Base-by-base conservation (phyloP, 2,329 filamentous ascomycete species). In the Penicillium sp. region DNA sequence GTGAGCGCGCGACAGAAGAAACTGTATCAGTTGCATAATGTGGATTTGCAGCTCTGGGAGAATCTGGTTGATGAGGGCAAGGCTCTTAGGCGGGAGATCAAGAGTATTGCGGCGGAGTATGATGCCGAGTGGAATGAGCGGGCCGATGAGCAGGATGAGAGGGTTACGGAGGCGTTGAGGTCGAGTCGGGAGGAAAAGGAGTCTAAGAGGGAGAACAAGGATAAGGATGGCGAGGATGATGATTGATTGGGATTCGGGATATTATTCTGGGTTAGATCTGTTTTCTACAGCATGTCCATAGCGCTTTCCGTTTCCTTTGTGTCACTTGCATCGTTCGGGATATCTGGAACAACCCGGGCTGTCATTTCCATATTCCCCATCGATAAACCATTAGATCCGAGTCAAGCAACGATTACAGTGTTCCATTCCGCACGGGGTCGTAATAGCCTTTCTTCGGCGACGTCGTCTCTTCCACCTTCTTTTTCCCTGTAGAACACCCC, bases 71-170 rank as follows among this genome's bases (percentile, higher is more conserved):
- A 91, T 43, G 90, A 95, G 56, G 89, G 85, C 0, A 96, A 95
- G 66, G 74, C 80, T 2, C 71, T 96, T 57, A 76, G 91, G 5
- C 81, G 80, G 57, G 92, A 96, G 72, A 88, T 96, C 69, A 88
- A 87, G 72, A 79, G 80, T 14, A 82, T 95, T 8, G 90, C 92
- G 0, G 82, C 85, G 30, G 90, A 96, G 72, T 96, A 96, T 68
- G 90, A 95, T 62, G 89, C 92, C 7, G 89, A 92, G 46, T 96
- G 90, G 89, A 83, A 95, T 63, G 90, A 94, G 74, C 80, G 79
- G 54, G 76, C 76, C 56, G 89, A 95, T 59, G 83, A 92, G 46
- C 84, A 83, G 11, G 82, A 87, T 62, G 80, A 87, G 57, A 74
- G 70, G 50, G 80, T 84, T 18, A 76, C 74, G 2, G 72, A 81